phyloP scores from a whole-genome alignment of 2,329 filamentous ascomycete species.

The Diaporthe vexans region DNA sequence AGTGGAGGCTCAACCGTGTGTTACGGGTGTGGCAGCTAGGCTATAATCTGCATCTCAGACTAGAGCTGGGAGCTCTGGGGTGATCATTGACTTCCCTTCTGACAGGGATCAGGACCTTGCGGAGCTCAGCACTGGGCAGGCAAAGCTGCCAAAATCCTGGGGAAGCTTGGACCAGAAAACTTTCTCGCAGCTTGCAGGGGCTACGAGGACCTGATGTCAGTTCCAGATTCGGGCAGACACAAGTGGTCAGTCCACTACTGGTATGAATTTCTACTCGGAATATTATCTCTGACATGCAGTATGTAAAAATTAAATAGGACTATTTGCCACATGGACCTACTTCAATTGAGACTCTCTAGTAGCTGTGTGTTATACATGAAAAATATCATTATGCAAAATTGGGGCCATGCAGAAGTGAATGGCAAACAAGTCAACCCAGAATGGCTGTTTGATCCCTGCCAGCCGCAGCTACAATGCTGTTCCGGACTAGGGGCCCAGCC shows the following conservation, averaged over 20 bases:
- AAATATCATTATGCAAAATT: neutral
- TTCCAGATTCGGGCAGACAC: neutral
- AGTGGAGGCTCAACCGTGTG: conserved; percentile 30
- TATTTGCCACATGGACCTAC: accelerated
- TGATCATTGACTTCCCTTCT: conserved; percentile 25
- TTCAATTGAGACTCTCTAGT: neutral
- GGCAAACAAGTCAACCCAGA: neutral
- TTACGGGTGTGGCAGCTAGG: conserved; percentile 1
- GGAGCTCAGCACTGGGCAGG: conserved; percentile 13
- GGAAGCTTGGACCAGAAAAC: conserved; percentile 39
- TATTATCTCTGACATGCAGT: neutral
- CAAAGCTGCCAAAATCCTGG: conserved; percentile 35
- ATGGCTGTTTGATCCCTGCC: conserved; percentile 9
- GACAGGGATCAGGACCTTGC: conserved; percentile 36
- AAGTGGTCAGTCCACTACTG: neutral
- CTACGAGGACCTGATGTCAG: neutral
- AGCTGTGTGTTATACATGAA: too few species aligned
- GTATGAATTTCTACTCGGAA: too few species aligned
- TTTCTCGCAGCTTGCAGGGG: conserved; percentile 29
- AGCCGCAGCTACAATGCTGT: neutral
- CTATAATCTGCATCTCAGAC: conserved; percentile 3
- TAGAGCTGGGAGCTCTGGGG: conserved; percentile 35
- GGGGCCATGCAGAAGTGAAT: neutral
- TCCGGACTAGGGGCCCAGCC: conserved; percentile 1
- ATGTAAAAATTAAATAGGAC: neutral